Evolutionary conservation across 2,329 filamentous ascomycete species (phyloP).

Genomic region (Epicoccum sorghinum): DNA sequence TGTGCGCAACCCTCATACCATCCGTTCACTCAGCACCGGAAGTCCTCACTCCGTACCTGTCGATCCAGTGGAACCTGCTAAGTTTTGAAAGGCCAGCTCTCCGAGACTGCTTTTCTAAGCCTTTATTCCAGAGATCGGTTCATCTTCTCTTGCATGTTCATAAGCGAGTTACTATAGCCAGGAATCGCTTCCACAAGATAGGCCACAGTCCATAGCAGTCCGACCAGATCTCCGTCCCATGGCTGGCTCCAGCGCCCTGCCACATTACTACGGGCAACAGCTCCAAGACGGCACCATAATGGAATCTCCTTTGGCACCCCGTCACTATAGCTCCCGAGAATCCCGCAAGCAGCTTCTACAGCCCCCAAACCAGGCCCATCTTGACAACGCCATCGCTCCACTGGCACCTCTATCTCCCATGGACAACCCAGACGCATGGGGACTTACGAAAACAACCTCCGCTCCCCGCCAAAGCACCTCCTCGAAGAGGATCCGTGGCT

Average conservation of each 20-base stretch:
- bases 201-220: background rate
- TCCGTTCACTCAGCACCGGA: background rate
- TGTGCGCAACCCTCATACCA: slow-evolving; percentile 14
- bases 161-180: too few relatives aligned
- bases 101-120: too few relatives aligned
- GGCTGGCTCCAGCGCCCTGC: slow-evolving; percentile 29
- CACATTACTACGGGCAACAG: slow-evolving; percentile 38
- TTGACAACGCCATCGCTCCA: slow-evolving; percentile 21
- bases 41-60: too few relatives aligned
- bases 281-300: slow-evolving; percentile 38
- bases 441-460: slow-evolving; percentile 1
- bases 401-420: slow-evolving; percentile 21
- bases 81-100: too few relatives aligned
- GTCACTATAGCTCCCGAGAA: slow-evolving; percentile 25
- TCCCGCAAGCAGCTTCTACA: slow-evolving; percentile 39
- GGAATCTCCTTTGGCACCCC: slow-evolving; percentile 28
- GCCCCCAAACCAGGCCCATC: slow-evolving; percentile 32
- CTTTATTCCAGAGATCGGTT: too few relatives aligned
- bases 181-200: background rate
- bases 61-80: too few relatives aligned
- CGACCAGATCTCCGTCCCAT: slow-evolving; percentile 15
- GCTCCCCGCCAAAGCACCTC: slow-evolving; percentile 16
- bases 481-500: slow-evolving; percentile 16
- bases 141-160: too few relatives aligned
- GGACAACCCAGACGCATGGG: slow-evolving; percentile 16